These are phyloP conservation scores for Phyllosticta paracitricarpa DNA, from an alignment of 2,329 filamentous ascomycete species.

Conservation along the genomic window DNA sequence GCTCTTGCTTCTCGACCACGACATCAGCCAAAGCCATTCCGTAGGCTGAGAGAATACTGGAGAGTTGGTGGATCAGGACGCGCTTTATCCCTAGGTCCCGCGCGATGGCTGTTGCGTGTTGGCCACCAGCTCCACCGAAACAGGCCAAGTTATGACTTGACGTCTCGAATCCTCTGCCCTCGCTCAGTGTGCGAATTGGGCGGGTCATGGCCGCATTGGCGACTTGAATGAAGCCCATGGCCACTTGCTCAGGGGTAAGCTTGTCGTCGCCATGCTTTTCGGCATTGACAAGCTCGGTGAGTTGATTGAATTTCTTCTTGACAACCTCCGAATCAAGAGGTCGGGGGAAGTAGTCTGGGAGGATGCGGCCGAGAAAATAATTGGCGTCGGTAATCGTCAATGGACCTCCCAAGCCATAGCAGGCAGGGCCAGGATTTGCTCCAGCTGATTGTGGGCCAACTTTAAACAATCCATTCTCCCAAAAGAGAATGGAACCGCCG, in stretches of 20 bases:
- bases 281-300: constrained; percentile 35
- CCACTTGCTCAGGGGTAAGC: constrained; percentile 21
- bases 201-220: constrained; percentile 25
- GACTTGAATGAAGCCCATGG: constrained; percentile 19
- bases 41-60: constrained; percentile 39
- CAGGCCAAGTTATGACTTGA: constrained; percentile 18
- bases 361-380: constrained; percentile 57
- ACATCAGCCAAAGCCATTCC: constrained; percentile 25
- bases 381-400: constrained; percentile 87
- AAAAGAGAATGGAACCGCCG: constrained; percentile 76
- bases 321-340: constrained; percentile 43
- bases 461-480: constrained; percentile 79
- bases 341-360: constrained; percentile 22
- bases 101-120: constrained; percentile 35
- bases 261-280: constrained; percentile 34
- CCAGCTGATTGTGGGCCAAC: constrained; percentile 84
- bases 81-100: constrained; percentile 33
- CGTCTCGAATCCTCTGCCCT: constrained; percentile 19
- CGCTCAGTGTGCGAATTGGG: constrained; percentile 20
- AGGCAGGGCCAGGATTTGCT: constrained; percentile 81
- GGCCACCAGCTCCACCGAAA: constrained; percentile 28
- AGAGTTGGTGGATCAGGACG: constrained; percentile 37
- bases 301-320: constrained; percentile 30
- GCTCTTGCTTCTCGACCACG: constrained; percentile 58
- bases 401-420: constrained; percentile 81